phyloP scores from a whole-genome alignment of 75 land plant species.

The Adiantum capillusveneris region DNA sequence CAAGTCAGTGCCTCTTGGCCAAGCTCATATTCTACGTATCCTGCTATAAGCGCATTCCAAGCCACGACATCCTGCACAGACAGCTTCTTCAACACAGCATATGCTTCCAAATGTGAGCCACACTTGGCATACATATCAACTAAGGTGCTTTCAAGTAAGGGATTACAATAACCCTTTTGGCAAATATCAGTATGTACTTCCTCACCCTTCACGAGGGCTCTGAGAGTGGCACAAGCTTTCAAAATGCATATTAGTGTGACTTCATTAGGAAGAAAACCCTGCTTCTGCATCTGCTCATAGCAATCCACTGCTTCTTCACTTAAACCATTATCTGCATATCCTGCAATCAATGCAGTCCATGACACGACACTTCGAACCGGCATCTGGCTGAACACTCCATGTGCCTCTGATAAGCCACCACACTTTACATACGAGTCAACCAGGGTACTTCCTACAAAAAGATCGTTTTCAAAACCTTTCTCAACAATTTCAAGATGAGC shows the following conservation, averaged over 20 bases:
- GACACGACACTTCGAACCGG: constrained; percentile 34
- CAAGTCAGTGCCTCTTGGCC: constrained; percentile 35
- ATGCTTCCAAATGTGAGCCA: constrained; percentile 27
- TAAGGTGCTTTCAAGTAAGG: constrained; percentile 11
- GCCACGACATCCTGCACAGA: constrained; percentile 34
- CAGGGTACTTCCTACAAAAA: constrained; percentile 20
- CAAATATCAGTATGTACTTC: constrained; percentile 14
- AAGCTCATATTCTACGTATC: constrained; percentile 36
- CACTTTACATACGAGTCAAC: constrained; percentile 20
- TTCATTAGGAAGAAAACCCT: constrained; percentile 7
- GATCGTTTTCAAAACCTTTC: constrained; percentile 5
- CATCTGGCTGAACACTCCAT: constrained; percentile 24
- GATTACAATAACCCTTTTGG: constrained; percentile 8
- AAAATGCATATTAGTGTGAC: constrained; percentile 12
- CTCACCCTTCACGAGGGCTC: constrained; percentile 9
- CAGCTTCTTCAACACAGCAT: constrained; percentile 26
- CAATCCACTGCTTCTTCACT: constrained; percentile 12
- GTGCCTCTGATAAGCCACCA: constrained; percentile 22
- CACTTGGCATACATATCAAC: constrained; percentile 36
- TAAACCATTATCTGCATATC: constrained; percentile 11
- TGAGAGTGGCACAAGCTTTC: constrained; percentile 19
- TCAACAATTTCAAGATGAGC: background rate
- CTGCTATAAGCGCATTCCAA: constrained; percentile 62
- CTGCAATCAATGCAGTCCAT: constrained; percentile 35
- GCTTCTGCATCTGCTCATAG: constrained; percentile 18